Conservation (phyloP, 768 basidiomycete species). For the Lepiota venenata region DNA sequence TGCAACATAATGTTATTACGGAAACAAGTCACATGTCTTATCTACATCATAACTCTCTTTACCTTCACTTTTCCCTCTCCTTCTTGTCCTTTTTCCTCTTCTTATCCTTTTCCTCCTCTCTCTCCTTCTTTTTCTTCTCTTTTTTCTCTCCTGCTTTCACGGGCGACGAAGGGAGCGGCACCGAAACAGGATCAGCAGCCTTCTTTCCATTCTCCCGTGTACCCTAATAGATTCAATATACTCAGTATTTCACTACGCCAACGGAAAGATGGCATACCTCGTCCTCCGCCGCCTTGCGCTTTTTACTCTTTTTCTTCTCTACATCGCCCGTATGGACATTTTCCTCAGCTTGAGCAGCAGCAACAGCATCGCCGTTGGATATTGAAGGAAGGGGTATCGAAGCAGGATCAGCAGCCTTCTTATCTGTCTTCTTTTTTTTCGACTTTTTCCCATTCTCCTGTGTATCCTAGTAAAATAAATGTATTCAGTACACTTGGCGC, state of each 20-base stretch:
- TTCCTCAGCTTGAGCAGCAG: no score
- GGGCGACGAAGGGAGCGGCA: conserved; percentile 13
- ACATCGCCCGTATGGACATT: conserved; percentile 10
- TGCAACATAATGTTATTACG: background rate
- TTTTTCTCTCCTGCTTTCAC: conserved; percentile 19
- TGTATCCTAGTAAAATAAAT: background rate
- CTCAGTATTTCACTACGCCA: no score
- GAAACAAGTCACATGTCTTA: conserved; percentile 6
- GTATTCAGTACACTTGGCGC: background rate
- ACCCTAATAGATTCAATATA: no score
- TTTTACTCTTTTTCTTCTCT: background rate
- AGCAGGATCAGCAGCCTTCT: conserved; percentile 8
- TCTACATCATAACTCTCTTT: no score
- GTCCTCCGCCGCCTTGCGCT: conserved; percentile 4
- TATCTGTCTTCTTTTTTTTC: conserved; percentile 28
- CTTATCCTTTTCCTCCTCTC: conserved; percentile 20
- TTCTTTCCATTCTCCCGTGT: no score
- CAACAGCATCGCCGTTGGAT: background rate
- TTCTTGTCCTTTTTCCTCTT: conserved; percentile 16
- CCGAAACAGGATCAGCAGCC: conserved; percentile 7
- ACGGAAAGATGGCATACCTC: conserved; percentile 9
- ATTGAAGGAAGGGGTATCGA: conserved; percentile 8
- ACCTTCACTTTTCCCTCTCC: no score
- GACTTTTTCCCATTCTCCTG: conserved; percentile 12
- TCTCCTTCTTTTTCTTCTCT: conserved; percentile 31